These are phyloP conservation scores for Calendula officinalis DNA, from an alignment of 129 eudicot species.

Conservation along the genomic window DNA sequence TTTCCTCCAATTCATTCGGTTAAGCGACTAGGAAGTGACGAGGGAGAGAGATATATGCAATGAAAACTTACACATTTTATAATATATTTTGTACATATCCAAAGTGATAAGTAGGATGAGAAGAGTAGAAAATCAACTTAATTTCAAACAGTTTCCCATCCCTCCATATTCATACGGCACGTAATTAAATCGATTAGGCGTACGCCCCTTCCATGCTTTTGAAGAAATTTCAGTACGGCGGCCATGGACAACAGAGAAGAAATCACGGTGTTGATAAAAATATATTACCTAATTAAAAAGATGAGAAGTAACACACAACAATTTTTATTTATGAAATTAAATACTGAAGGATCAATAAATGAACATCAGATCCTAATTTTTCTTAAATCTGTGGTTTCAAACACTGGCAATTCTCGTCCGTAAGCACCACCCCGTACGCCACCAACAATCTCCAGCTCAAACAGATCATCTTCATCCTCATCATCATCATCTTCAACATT, in stretches of 20 bases:
- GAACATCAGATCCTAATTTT: conserved; percentile 43
- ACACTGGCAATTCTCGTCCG: conserved; percentile 73
- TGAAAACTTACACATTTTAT: no score
- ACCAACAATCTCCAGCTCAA: conserved; percentile 68
- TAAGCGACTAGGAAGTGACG: no score
- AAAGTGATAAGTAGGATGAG: no score
- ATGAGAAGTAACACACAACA: conserved; percentile 12
- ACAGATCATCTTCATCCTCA: conserved; percentile 79
- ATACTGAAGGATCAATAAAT: conserved; percentile 22
- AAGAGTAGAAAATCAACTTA: not conserved
- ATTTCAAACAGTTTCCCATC: not conserved
- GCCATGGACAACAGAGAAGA: not conserved
- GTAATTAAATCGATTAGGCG: conserved; percentile 10
- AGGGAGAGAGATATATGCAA: no score
- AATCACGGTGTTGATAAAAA: not conserved
- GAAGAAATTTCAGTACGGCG: not conserved
- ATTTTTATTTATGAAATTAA: conserved; percentile 10
- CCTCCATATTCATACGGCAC: conserved; percentile 10
- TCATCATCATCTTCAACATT: conserved; percentile 44
- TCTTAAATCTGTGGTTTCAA: conserved; percentile 67
- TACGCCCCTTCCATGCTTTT: conserved; percentile 23
- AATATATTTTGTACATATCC: no score
- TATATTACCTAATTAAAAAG: not conserved
- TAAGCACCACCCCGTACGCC: conserved; percentile 37
- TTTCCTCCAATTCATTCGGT: no score